Evolutionary conservation across 2,329 filamentous ascomycete genomes (phyloP), one percentile per base, ranked within the genome.

Genomic region (Coniosporium tulheliwenetii): DNA sequence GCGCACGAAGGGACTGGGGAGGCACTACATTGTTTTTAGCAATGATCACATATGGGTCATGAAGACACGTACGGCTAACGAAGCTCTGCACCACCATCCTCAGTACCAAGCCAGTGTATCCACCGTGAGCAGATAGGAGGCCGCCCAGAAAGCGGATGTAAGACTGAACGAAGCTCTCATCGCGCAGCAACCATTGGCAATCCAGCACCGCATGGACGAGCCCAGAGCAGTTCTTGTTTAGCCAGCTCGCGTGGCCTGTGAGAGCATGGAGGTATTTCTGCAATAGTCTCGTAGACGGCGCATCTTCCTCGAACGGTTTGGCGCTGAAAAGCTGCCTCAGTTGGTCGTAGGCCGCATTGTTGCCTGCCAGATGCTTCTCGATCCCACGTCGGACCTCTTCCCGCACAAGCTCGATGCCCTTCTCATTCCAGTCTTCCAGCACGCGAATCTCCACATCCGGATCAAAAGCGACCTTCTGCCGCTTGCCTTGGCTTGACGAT

Each of bases 11-110:
- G 33, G 62, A 60, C 36, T 68, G 68, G 40, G 58, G 76, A 48
- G 64, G 79, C 62, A 73, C 51, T 65, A 51, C 54, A 35, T 26
- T 13, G 41, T 16, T 34, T 43, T 71, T 68, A 42, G 66, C 58
- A 12, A 10, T 13, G 37, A 26, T 26, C 19, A 26, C 7, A 3
- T 3, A 7, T 26, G 19, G 19, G 19, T 26, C 19, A 63, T 13
- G 64, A 51, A 39, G 62, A 61, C 31, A 54, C 59, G 49, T 61
- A 68, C 66, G 50, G 44, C 67, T 73, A 43, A 73, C 70, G 53
- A 98, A 84, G 56, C 85, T 80, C 44, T 77, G 73, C 41, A 93
- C 79, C 44, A 96, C 71, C 75, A 85, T 89, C 43, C 76, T 71
- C 43, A 95, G 70, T 33, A 93, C 78, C 14, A 75, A 69, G 15